Conservation (phyloP, 202 grass and related monocot genomes). For the Zoysia matrella region DNA sequence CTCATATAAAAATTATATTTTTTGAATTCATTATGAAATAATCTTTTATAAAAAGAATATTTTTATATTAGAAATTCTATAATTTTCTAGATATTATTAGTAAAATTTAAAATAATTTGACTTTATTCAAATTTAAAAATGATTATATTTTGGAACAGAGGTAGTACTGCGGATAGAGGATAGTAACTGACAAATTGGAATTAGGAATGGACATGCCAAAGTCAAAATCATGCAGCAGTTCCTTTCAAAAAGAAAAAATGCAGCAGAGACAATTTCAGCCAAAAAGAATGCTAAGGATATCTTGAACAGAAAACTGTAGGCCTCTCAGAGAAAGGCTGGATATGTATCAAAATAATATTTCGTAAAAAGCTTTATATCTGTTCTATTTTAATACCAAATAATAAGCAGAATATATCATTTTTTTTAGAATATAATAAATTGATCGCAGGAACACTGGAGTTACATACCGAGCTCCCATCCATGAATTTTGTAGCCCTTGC, state of each 20-base stretch:
- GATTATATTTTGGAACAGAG: no score
- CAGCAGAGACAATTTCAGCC: no score
- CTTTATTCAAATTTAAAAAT: no score
- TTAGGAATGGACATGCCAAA: not conserved
- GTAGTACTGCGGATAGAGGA: not conserved
- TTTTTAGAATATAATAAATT: not conserved
- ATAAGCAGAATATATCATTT: not conserved
- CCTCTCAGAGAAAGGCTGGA: not conserved
- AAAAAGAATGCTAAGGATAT: not conserved
- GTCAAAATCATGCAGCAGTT: not conserved
- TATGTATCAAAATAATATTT: not conserved
- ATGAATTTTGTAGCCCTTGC: slow-evolving; percentile 71
- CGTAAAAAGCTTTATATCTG: not conserved
- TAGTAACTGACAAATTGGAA: not conserved
- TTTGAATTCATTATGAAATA: no score
- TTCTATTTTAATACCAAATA: not conserved
- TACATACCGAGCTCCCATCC: slow-evolving; percentile 85
- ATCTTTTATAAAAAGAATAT: no score
- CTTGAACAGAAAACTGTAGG: not conserved
- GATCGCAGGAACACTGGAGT: slow-evolving; percentile 5
- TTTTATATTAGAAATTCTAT: no score
- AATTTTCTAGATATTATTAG: no score
- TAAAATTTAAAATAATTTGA: no score
- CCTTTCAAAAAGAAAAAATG: not conserved
- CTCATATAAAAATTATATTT: no score